Conservation (phyloP, 768 basidiomycete genomes). For the Amylocystis lapponica region DNA sequence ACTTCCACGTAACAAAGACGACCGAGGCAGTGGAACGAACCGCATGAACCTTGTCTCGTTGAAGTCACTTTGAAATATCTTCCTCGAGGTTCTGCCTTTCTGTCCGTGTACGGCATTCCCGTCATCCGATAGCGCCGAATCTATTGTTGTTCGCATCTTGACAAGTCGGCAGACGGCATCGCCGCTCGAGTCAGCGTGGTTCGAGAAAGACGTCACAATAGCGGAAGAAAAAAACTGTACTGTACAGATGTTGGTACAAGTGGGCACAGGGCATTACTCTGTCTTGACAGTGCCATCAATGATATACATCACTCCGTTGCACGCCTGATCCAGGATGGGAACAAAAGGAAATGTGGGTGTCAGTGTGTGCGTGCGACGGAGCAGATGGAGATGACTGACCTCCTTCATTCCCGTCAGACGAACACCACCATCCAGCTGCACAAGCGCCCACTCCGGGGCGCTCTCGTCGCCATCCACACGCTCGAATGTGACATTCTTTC, state of each 20-base stretch:
- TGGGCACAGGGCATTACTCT: conserved; percentile 16
- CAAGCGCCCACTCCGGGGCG: conserved; percentile 51
- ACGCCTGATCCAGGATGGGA: conserved; percentile 30
- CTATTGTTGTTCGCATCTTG: no score
- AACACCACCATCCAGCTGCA: conserved; percentile 49
- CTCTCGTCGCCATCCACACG: conserved; percentile 29
- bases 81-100: no score
- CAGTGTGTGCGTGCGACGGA: not conserved
- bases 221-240: not conserved
- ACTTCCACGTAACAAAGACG: no score
- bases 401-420: conserved; percentile 56
- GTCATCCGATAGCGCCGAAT: no score
- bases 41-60: no score
- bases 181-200: no score
- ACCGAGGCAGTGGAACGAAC: no score
- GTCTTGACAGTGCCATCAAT: conserved; percentile 46
- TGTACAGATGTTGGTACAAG: not conserved
- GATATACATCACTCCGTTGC: conserved; percentile 53
- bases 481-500: conserved; percentile 52
- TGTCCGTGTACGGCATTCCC: no score
- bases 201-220: not conserved
- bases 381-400: conserved; percentile 33
- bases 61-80: no score
- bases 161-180: no score
- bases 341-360: conserved; percentile 10